Evolutionary conservation across 768 basidiomycete species (phyloP).

Genomic region (Phlebiopsis flavidoalba): DNA sequence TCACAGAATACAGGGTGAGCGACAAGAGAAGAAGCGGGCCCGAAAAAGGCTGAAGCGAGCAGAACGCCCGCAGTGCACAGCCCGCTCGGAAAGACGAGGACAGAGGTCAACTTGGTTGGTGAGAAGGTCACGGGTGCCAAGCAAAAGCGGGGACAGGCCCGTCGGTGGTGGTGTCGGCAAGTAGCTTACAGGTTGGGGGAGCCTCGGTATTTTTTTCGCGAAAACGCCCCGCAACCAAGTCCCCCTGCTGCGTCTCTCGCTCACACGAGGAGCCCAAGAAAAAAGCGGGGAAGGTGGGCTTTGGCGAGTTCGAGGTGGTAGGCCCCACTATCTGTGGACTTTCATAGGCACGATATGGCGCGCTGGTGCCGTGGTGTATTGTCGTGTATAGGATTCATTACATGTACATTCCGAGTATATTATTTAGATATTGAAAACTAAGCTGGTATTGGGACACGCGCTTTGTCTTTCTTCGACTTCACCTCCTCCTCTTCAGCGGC

Average conservation of each 20-base stretch:
- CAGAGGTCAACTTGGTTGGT: slow-evolving; percentile 84
- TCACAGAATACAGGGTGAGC: slow-evolving; percentile 86
- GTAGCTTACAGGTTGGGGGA: slow-evolving; percentile 57
- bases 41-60: slow-evolving; percentile 41
- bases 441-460: slow-evolving; percentile 26
- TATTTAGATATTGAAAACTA: slow-evolving; percentile 8
- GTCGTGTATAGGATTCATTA: slow-evolving; percentile 4
- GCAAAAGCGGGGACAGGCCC: slow-evolving; percentile 27
- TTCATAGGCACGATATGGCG: no score
- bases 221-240: slow-evolving; percentile 8
- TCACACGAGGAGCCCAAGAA: slow-evolving; percentile 44
- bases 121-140: slow-evolving; percentile 66
- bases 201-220: slow-evolving; percentile 12
- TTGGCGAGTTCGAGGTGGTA: slow-evolving; percentile 92
- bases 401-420: slow-evolving; percentile 10
- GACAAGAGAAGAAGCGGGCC: slow-evolving; percentile 77
- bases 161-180: slow-evolving; percentile 67
- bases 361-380: no score
- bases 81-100: slow-evolving; percentile 56
- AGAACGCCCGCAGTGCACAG: slow-evolving; percentile 19
- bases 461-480: slow-evolving; percentile 8
- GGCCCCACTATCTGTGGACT: neutral
- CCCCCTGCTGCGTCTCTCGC: neutral
- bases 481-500: neutral
- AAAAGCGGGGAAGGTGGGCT: slow-evolving; percentile 82